A percentile compares a stretch with the other conserved stretches of the same genome.
phyloP scores from a whole-genome alignment of 352 stramenopile species.

The Phytophthora quininea region DNA sequence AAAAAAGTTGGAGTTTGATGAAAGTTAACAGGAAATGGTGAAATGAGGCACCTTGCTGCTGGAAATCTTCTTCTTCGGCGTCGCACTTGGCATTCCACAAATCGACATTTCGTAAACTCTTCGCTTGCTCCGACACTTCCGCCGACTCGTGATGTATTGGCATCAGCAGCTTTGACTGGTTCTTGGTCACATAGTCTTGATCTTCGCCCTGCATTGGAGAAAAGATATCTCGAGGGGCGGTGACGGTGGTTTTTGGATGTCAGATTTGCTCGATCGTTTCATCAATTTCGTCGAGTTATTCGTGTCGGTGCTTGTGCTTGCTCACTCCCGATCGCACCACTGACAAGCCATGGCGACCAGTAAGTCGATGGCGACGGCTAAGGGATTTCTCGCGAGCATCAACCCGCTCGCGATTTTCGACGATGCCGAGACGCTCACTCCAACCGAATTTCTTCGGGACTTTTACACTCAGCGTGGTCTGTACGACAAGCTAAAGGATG shows the following conservation, averaged over 20 bases:
- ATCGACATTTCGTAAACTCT: slow-evolving; percentile 26
- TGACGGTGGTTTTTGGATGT: too few species aligned
- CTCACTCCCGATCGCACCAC: background rate
- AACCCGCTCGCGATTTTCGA: slow-evolving; percentile 64
- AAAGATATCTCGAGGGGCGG: too few species aligned
- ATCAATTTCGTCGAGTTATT: background rate
- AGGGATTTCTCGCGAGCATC: slow-evolving; percentile 56
- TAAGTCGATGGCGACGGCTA: slow-evolving; percentile 14
- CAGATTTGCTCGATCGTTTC: background rate
- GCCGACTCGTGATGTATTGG: background rate
- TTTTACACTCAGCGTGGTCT: slow-evolving; percentile 75
- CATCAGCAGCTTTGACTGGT: background rate
- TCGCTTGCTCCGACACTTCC: slow-evolving; percentile 4
- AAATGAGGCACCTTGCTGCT: slow-evolving; percentile 25
- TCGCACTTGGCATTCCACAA: slow-evolving; percentile 36
- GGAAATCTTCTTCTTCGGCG: slow-evolving; percentile 28
- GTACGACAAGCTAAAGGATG: slow-evolving; percentile 71
- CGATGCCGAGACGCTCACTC: slow-evolving; percentile 57
- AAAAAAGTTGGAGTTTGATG: background rate
- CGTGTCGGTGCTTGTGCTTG: too few species aligned
- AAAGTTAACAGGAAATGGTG: too few species aligned
- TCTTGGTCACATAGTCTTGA: background rate
- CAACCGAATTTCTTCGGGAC: slow-evolving; percentile 68
- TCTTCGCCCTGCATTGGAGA: too few species aligned
- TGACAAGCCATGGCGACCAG: slow-evolving; percentile 25